Evolutionary conservation across 805 yeast species (phyloP).

Genomic region (Saccharomycopsis sp.): DNA sequence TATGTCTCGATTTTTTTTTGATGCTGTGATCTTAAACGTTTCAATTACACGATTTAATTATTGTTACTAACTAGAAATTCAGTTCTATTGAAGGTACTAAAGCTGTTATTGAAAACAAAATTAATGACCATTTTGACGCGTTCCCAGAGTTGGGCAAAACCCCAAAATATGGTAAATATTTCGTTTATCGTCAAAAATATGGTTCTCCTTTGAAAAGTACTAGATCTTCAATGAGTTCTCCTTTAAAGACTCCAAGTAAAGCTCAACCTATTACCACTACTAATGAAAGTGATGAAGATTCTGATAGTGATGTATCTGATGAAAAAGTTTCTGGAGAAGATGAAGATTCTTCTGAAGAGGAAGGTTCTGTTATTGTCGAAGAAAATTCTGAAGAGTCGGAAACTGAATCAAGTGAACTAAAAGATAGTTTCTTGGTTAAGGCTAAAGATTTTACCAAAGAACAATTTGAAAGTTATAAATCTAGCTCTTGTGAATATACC

Average conservation of each 20-base stretch:
- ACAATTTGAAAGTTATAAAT: neutral
- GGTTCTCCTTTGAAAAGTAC: conserved; percentile 12
- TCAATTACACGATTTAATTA: neutral
- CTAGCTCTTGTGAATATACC: too few relatives aligned
- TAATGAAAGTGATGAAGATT: neutral
- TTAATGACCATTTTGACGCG: conserved; percentile 22
- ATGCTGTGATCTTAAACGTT: conserved; percentile 11
- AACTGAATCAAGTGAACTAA: too few relatives aligned
- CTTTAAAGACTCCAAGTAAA: neutral
- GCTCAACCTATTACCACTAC: neutral
- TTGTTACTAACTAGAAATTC: neutral
- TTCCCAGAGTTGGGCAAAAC: conserved; percentile 25
- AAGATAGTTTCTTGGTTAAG: conserved; percentile 1
- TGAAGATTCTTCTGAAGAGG: conserved; percentile 2
- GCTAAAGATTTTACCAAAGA: conserved; percentile 3
- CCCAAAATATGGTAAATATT: conserved; percentile 20
- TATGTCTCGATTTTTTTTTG: too few relatives aligned
- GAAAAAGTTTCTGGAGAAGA: conserved; percentile 7
- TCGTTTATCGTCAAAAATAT: conserved; percentile 21
- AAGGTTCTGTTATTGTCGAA: neutral
- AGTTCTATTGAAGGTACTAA: conserved; percentile 24
- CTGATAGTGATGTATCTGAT: neutral
- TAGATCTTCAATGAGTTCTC: neutral
- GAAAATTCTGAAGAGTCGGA: conserved; percentile 4
- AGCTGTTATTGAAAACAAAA: conserved; percentile 23